These are phyloP conservation scores for Starmerella apis DNA, from an alignment of 805 yeast genomes.

Conservation along the genomic window DNA sequence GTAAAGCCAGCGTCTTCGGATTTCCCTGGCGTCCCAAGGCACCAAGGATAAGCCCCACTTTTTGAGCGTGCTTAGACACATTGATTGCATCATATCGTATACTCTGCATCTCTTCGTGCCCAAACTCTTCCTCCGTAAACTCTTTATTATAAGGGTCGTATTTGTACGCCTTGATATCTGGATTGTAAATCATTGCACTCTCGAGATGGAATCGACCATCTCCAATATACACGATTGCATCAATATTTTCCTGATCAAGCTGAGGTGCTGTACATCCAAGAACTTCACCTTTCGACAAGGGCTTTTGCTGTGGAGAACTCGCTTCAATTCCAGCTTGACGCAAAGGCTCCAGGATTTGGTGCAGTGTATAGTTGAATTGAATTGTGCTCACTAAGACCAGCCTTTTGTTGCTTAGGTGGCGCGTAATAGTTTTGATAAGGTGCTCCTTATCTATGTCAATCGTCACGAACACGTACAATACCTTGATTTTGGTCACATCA, in stretches of 20 bases:
- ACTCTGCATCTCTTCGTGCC: constrained; percentile 67
- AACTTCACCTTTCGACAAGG: constrained; percentile 90
- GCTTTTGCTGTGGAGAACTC: constrained; percentile 82
- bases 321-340: constrained; percentile 42
- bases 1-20: constrained; percentile 56
- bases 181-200: constrained; percentile 94
- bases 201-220: constrained; percentile 96
- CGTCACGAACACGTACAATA: constrained; percentile 89
- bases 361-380: constrained; percentile 92
- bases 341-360: constrained; percentile 51
- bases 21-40: constrained; percentile 95
- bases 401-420: constrained; percentile 58
- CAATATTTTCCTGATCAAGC: constrained; percentile 40
- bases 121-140: constrained; percentile 80
- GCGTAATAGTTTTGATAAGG: constrained; percentile 60
- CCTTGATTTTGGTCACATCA: constrained; percentile 81
- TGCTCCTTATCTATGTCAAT: constrained; percentile 79
- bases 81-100: constrained; percentile 66
- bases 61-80: constrained; percentile 49
- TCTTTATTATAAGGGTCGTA: constrained; percentile 92
- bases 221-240: constrained; percentile 84
- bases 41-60: constrained; percentile 78
- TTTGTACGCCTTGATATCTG: constrained; percentile 79
- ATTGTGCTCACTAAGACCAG: constrained; percentile 90
- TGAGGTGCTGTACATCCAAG: constrained; percentile 91